Conservation (phyloP, 805 yeast genomes). For the Candida methanosorbosa region DNA sequence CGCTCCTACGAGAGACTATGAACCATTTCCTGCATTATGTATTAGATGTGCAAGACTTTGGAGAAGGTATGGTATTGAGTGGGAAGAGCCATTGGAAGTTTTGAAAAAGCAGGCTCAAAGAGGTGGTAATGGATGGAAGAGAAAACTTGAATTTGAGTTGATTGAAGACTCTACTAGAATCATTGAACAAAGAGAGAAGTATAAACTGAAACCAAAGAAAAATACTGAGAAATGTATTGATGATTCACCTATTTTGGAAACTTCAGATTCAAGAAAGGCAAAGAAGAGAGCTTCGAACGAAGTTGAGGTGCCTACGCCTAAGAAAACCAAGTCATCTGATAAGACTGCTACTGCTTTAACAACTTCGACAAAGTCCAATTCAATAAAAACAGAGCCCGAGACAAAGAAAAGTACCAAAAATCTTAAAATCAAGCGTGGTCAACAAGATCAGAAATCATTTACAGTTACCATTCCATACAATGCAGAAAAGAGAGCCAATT, state of each 20-base stretch:
- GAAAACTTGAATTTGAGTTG: constrained; percentile 58
- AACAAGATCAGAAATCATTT: constrained; percentile 5
- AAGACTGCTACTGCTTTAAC: neutral
- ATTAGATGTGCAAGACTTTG: constrained; percentile 82
- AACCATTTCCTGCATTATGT: constrained; percentile 55
- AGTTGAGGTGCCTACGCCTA: neutral
- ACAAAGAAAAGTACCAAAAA: neutral
- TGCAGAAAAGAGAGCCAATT: neutral
- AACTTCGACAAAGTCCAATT: constrained; percentile 2
- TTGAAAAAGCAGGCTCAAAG: constrained; percentile 35
- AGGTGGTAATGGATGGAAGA: constrained; percentile 48
- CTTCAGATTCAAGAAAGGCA: neutral
- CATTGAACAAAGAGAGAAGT: constrained; percentile 36
- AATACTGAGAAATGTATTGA: neutral
- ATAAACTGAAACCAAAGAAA: constrained; percentile 15
- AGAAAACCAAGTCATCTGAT: constrained; percentile 1
- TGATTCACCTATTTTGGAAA: neutral
- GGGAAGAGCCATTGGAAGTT: constrained; percentile 76
- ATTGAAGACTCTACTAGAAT: constrained; percentile 53
- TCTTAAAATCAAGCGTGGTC: constrained; percentile 1
- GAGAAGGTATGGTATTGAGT: constrained; percentile 80
- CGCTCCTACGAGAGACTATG: constrained; percentile 18
- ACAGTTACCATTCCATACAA: constrained; percentile 10
- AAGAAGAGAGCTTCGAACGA: neutral
- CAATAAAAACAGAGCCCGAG: constrained; percentile 4